Evolutionary conservation across 805 yeast genomes (phyloP).

Genomic region (Cyberlindnera euphorbiae): DNA sequence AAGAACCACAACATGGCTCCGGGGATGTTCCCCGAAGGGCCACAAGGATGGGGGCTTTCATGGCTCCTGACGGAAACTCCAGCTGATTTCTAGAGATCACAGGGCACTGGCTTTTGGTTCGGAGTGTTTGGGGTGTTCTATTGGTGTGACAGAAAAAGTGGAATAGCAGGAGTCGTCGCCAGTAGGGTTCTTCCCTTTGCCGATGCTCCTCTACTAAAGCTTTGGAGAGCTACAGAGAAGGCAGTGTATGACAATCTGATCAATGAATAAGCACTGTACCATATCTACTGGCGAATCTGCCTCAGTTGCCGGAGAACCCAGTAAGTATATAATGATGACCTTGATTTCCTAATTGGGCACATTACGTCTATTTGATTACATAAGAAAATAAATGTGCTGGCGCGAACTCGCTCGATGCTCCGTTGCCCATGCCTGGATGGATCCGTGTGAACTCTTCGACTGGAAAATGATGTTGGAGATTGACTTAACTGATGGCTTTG

Average conservation of each 20-base stretch:
- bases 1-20: slow-evolving; percentile 2
- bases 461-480: no score
- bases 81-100: slow-evolving; percentile 33
- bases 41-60: slow-evolving; percentile 19
- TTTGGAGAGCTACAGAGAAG: slow-evolving; percentile 21
- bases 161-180: slow-evolving; percentile 36
- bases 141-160: slow-evolving; percentile 37
- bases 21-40: slow-evolving; percentile 5
- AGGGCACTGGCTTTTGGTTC: slow-evolving; percentile 35
- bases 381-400: no score
- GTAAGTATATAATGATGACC: no score
- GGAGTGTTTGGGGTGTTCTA: slow-evolving; percentile 37
- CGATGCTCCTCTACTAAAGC: slow-evolving; percentile 18
- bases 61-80: slow-evolving; percentile 14
- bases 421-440: no score
- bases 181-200: slow-evolving; percentile 36
- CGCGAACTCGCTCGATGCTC: no score
- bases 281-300: no score
- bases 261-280: no score
- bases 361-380: no score
- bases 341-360: no score
- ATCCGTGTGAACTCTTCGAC: no score
- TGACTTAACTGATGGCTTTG: no score
- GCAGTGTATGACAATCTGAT: slow-evolving; percentile 16
- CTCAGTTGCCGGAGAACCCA: no score